Base-by-base conservation (phyloP, 768 basidiomycete genomes). In the Lentinula boryana region DNA sequence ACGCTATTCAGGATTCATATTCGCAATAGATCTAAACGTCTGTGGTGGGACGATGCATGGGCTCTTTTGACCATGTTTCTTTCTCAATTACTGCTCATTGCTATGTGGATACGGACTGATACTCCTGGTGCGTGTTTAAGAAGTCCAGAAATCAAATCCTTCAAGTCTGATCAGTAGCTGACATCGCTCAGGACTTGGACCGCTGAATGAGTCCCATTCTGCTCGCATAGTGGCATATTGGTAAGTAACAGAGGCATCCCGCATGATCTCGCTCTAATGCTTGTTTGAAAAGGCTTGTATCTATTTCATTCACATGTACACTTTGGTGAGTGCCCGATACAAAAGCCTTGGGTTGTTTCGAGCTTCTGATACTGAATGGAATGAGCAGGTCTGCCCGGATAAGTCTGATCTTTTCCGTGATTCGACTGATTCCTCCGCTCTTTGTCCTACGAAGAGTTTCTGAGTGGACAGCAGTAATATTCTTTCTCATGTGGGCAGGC, bases 1-100 rank as follows among this genome's bases (percentile, higher is more conserved):
- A 62, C 61, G 10, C 16, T 50, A 9, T 23, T 57, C 27, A 55
- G 61, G 31, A 35, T 62, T 7, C 13, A 16, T 16, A 15, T 62
- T 15, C 56, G 61, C 6, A 15, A 13, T 6, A 23, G 48, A 18
- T 15, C n/a, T n/a, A 46, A 38, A 16, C 43, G 61, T n/a, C 44
- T 62, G n/a, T 62, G 61, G 61, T 57, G 46, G 54, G 61, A 62
- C 61, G 61, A 62, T 49, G 61, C 61, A 58, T 55, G 61, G 61
- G 56, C 55, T 35, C 44, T 62, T 3, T 44, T 62, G 18, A 35
- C 61, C 12, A 31, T 62, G 44, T 40, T 58, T 10, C 56, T 55
- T 27, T 58, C 61, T 33, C 16, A 41, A 21, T 23, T 61, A 7
- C 18, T 61, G 12, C 35, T 55, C 32, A 53, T 55, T n/a, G 40